Evolutionary conservation across 176 grass and related monocot genomes (phyloP), one percentile per base, ranked within the genome.

Genomic region (Zoysia japonica): DNA sequence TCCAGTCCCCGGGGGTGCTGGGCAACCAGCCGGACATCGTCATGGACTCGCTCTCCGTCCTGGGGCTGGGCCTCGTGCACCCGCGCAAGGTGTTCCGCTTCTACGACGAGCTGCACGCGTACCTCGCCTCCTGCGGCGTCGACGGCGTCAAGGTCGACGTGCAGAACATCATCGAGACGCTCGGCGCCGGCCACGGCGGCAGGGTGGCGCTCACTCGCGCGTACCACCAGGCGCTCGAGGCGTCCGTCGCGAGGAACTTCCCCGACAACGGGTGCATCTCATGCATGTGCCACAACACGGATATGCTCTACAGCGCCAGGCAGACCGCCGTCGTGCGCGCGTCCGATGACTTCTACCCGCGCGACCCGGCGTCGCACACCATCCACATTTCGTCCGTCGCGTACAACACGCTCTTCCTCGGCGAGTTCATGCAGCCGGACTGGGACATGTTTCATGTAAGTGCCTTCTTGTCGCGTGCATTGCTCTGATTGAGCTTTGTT

Each of bases 381-480:
- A 70, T 97, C 13, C 94, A 97, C 67, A 78, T 97, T 47, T 74
- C 94, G 0, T 86, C 94, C 1, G 91, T 97, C 2, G 94, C 94
- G 0, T 93, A 91, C 71, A 97, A 97, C 82, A 74, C 91, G 15
- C 70, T 97, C 12, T 97, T 97, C 82, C 82, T 97, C 39, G 94
- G 89, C 56, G 94, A 97, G 57, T 91, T 97, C 85, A 91, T 97
- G 94, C 87, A 93, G 47, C 94, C 91, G 28, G 94, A 97, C 49
- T 97, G 91, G 94, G 94, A 97, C 76, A 97, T 97, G 94, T 97
- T 97, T 62, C 94, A 93, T 16, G 90, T 89, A 72, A 52, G 5
- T n/a, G 2, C 43, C 6, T 6, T 4, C 6, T 45, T 45, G 28
- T 28, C 28, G 28, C 28, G 28, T 28, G 28, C 28, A 19, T 2